These are phyloP conservation scores for Ceratobasidium sp. DNA, from an alignment of 1,284 basidiomycete genomes.

Conservation along the genomic window DNA sequence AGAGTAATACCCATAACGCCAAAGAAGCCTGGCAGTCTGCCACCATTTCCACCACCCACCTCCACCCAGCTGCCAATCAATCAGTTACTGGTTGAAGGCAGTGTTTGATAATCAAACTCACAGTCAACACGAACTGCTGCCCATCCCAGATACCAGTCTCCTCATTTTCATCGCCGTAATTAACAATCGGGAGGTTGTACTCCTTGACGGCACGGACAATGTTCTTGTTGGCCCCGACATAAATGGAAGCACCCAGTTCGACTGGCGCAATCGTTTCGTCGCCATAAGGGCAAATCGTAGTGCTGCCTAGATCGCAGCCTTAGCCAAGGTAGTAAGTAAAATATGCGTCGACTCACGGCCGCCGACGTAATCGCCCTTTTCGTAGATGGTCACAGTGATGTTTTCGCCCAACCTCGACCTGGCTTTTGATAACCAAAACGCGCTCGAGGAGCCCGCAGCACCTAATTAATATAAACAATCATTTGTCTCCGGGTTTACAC, in stretches of 20 bases:
- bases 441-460: conserved; percentile 66
- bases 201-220: conserved; percentile 82
- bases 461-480: conserved; percentile 53
- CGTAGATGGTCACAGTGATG: conserved; percentile 84
- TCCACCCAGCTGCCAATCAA: conserved; percentile 63
- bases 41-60: conserved; percentile 67
- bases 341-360: conserved; percentile 72
- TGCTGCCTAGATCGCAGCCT: conserved; percentile 68
- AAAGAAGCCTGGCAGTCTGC: conserved; percentile 77
- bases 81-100: conserved; percentile 13
- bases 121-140: conserved; percentile 73
- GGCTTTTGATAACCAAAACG: conserved; percentile 86
- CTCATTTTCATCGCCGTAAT: conserved; percentile 67
- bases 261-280: conserved; percentile 72
- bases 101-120: conserved; percentile 56
- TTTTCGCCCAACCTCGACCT: conserved; percentile 69
- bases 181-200: conserved; percentile 76
- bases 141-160: conserved; percentile 88
- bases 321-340: conserved; percentile 19
- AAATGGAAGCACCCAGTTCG: conserved; percentile 87
- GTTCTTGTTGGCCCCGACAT: conserved; percentile 85
- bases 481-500: background rate
- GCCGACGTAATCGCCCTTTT: conserved; percentile 79
- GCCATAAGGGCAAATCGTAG: conserved; percentile 80
- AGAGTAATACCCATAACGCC: conserved; percentile 84